Percentiles rank a stretch among this genome's conserved stretches.
These are phyloP conservation scores for Quercus alba DNA, from an alignment of 306 rosid genomes.

Conservation along the genomic window DNA sequence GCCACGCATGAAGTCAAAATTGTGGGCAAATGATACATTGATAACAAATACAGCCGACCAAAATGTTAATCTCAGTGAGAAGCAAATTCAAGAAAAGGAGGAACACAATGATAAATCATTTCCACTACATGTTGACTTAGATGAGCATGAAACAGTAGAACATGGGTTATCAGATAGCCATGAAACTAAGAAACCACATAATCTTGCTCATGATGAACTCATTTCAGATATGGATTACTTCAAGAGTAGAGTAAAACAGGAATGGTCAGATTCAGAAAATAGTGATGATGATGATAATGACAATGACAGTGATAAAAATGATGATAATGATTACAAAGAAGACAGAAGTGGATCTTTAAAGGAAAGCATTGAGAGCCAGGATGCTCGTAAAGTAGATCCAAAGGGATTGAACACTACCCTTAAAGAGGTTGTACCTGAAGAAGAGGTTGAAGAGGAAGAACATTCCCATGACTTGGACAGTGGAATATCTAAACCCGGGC, in stretches of 20 bases:
- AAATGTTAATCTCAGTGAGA: slow-evolving; percentile 20
- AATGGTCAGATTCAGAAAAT: slow-evolving; percentile 87
- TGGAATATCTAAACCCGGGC: slow-evolving; percentile 21
- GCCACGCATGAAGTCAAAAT: slow-evolving; percentile 68
- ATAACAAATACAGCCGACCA: slow-evolving; percentile 17
- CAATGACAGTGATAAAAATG: slow-evolving; percentile 29
- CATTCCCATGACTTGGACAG: slow-evolving; percentile 5
- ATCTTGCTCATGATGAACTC: slow-evolving; percentile 34
- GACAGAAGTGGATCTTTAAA: slow-evolving; percentile 20
- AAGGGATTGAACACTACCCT: slow-evolving; percentile 20
- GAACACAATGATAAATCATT: slow-evolving; percentile 13
- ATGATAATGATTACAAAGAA: slow-evolving; percentile 9
- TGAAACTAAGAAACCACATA: slow-evolving; percentile 22
- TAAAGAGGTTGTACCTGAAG: slow-evolving; percentile 20
- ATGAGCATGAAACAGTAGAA: slow-evolving; percentile 22
- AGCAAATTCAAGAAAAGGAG: slow-evolving; percentile 34
- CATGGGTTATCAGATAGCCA: slow-evolving; percentile 15
- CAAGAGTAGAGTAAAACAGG: slow-evolving; percentile 67
- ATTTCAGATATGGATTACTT: slow-evolving; percentile 80
- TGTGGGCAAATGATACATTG: slow-evolving; percentile 78
- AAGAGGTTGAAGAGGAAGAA: slow-evolving; percentile 21
- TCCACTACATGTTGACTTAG: slow-evolving; percentile 21
- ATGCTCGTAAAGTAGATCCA: slow-evolving; percentile 21
- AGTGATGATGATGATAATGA: slow-evolving; percentile 36
- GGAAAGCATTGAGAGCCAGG: slow-evolving; percentile 18